Percentiles rank a stretch among this genome's conserved stretches.
Conservation (phyloP, 2,329 filamentous ascomycete species). For the Microcyclospora tardicrescens region DNA sequence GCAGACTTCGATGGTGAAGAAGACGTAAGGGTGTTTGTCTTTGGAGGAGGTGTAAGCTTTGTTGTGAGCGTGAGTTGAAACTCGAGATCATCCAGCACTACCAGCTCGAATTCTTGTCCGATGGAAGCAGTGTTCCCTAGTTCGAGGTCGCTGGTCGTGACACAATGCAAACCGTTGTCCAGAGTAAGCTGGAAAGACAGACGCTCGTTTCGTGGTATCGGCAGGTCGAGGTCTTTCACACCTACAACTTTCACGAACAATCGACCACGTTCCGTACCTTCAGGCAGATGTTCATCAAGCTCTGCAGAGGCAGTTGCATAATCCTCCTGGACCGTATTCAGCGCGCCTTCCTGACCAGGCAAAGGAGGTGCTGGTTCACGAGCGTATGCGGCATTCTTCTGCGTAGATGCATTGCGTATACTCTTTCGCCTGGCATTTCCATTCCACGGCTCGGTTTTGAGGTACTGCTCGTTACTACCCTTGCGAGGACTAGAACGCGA, state of each 20-base stretch:
- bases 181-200: conserved; percentile 92
- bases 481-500: conserved; percentile 63
- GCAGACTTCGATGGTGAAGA: conserved; percentile 49
- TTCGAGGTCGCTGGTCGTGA: conserved; percentile 92
- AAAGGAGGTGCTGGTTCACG: conserved; percentile 62
- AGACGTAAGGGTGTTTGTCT: conserved; percentile 24
- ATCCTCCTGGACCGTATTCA: conserved; percentile 57
- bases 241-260: conserved; percentile 98
- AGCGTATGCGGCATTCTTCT: conserved; percentile 10
- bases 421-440: conserved; percentile 58
- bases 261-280: conserved; percentile 74
- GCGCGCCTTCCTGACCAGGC: conserved; percentile 66
- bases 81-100: conserved; percentile 94
- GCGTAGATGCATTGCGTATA: conserved; percentile 42
- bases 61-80: conserved; percentile 96
- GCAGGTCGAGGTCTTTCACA: conserved; percentile 87
- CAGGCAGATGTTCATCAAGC: conserved; percentile 45
- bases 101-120: conserved; percentile 94
- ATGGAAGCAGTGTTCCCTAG: conserved; percentile 85
- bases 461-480: conserved; percentile 67
- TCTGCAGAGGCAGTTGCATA: conserved; percentile 39
- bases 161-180: conserved; percentile 96
- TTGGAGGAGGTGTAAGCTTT: conserved; percentile 53
- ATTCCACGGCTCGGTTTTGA: conserved; percentile 97
- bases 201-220: conserved; percentile 77